Conservation (phyloP, 2,329 filamentous ascomycete species). For the Aspergillus sp. region DNA sequence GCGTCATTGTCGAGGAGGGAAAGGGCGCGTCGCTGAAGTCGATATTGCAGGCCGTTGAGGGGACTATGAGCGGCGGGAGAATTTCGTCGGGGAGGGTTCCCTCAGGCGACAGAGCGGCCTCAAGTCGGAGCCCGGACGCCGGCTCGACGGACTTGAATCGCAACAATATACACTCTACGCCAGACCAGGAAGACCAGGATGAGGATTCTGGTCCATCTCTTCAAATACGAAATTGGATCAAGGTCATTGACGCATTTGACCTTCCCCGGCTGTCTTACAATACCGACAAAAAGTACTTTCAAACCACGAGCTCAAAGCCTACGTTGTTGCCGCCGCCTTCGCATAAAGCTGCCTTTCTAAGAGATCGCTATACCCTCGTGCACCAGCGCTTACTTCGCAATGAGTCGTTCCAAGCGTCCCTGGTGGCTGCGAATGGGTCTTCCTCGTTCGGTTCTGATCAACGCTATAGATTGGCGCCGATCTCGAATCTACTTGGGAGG, state of each 20-base stretch:
- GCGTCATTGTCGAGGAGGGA: conserved; percentile 80
- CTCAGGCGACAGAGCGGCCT: conserved; percentile 13
- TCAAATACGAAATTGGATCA: conserved; percentile 74
- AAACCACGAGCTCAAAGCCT: conserved; percentile 57
- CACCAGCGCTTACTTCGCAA: conserved; percentile 88
- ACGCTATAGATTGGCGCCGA: conserved; percentile 79
- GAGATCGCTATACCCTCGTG: conserved; percentile 83
- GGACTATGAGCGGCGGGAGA: conserved; percentile 77
- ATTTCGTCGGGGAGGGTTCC: conserved; percentile 40
- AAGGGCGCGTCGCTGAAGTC: conserved; percentile 59
- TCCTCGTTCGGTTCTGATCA: conserved; percentile 49
- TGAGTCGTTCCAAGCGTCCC: conserved; percentile 80
- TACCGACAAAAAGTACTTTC: conserved; percentile 73
- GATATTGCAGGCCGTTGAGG: conserved; percentile 75
- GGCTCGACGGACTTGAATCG: conserved; percentile 40
- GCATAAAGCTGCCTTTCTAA: conserved; percentile 76
- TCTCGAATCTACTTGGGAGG: conserved; percentile 65
- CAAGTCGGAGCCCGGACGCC: conserved; percentile 36
- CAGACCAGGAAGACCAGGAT: conserved; percentile 42
- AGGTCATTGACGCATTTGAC: conserved; percentile 71
- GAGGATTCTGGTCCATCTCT: conserved; percentile 52
- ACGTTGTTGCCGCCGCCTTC: conserved; percentile 66
- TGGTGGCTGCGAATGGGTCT: conserved; percentile 51
- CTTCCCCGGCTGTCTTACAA: conserved; percentile 55
- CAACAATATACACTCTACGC: conserved; percentile 26